Percentiles rank a stretch among this genome's conserved stretches.
Conservation (phyloP, 78 protist genomes). For the Emiliania huxleyi region DNA sequence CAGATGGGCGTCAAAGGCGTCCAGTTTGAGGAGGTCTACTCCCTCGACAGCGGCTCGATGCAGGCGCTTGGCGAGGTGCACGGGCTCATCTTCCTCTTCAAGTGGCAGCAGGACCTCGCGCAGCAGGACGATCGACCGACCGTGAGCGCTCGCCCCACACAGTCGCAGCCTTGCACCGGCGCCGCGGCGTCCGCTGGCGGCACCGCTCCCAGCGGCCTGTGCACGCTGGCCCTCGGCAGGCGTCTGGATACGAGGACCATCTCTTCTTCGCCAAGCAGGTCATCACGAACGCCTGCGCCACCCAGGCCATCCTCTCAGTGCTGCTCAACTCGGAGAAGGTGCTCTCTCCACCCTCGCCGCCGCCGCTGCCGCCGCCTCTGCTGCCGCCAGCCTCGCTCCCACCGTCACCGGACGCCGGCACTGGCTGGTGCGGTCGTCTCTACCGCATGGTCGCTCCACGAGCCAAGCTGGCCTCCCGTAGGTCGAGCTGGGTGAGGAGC, state of each 20-base stretch:
- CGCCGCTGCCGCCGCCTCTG: too few relatives aligned
- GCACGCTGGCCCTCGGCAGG: too few relatives aligned
- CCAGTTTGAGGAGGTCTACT: slow-evolving; percentile 69
- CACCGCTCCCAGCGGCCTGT: too few relatives aligned
- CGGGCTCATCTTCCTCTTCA: slow-evolving; percentile 92
- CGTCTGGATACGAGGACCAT: slow-evolving; percentile 1
- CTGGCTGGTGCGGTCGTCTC: too few relatives aligned
- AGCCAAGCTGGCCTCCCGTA: too few relatives aligned
- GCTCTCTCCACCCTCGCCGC: too few relatives aligned
- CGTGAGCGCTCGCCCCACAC: too few relatives aligned
- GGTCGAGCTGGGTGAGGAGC: slow-evolving; percentile 80
- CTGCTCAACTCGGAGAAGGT: slow-evolving; percentile 87
- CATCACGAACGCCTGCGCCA: slow-evolving; percentile 95
- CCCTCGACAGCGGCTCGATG: background rate
- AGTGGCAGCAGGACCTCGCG: slow-evolving; percentile 76
- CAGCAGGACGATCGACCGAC: slow-evolving; percentile 47
- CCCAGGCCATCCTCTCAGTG: slow-evolving; percentile 93
- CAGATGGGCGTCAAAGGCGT: slow-evolving; percentile 83
- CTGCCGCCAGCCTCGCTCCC: too few relatives aligned
- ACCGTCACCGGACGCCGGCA: too few relatives aligned
- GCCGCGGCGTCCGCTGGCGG: too few relatives aligned
- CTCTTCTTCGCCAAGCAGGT: slow-evolving; percentile 85
- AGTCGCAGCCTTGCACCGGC: too few relatives aligned
- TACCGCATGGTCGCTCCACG: too few relatives aligned
- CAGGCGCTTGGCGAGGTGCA: slow-evolving; percentile 44